Percentiles rank a stretch among this genome's conserved stretches.
phyloP scores from a whole-genome alignment of 768 basidiomycete species.

The Leccinum incarnatum region DNA sequence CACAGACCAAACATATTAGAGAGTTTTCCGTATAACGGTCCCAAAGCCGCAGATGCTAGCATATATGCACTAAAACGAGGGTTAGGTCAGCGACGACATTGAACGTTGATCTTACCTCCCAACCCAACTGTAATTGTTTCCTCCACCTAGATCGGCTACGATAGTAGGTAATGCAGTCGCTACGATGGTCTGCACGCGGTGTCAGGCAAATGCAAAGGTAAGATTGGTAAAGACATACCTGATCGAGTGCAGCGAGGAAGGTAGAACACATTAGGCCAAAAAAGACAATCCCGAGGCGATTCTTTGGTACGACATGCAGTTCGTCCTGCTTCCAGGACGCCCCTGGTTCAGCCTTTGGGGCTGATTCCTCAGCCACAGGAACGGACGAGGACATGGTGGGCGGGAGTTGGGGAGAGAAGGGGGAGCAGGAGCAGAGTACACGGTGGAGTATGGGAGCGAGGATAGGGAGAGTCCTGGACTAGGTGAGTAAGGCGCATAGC shows the following conservation, averaged over 20 bases:
- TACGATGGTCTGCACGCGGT: slow-evolving; percentile 39
- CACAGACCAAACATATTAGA: slow-evolving; percentile 38
- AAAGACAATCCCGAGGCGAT: slow-evolving; percentile 42
- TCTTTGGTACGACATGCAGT: slow-evolving; percentile 42
- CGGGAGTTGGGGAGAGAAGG: not conserved
- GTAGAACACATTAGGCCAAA: slow-evolving; percentile 41
- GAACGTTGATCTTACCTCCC: slow-evolving; percentile 33
- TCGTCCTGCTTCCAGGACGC: slow-evolving; percentile 40
- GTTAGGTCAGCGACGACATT: not conserved
- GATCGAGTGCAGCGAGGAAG: slow-evolving; percentile 50
- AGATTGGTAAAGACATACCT: slow-evolving; percentile 25
- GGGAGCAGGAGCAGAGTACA: not conserved
- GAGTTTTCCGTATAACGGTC: slow-evolving; percentile 48
- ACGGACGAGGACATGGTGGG: slow-evolving; percentile 10
- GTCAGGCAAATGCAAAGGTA: not conserved
- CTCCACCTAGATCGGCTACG: slow-evolving; percentile 42
- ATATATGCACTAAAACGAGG: slow-evolving; percentile 41
- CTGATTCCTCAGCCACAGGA: not conserved
- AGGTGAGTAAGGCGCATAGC: not conserved
- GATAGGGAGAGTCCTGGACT: not conserved
- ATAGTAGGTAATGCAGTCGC: slow-evolving; percentile 52
- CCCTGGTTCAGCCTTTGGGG: slow-evolving; percentile 22
- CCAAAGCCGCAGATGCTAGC: slow-evolving; percentile 40
- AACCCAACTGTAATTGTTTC: slow-evolving; percentile 49
- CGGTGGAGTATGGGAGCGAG: not conserved